A percentile compares a stretch with the other conserved stretches of the same genome.
Evolutionary conservation across 192 early-diverging fungal genomes (phyloP).

Genomic region (Paraglomus occultum): DNA sequence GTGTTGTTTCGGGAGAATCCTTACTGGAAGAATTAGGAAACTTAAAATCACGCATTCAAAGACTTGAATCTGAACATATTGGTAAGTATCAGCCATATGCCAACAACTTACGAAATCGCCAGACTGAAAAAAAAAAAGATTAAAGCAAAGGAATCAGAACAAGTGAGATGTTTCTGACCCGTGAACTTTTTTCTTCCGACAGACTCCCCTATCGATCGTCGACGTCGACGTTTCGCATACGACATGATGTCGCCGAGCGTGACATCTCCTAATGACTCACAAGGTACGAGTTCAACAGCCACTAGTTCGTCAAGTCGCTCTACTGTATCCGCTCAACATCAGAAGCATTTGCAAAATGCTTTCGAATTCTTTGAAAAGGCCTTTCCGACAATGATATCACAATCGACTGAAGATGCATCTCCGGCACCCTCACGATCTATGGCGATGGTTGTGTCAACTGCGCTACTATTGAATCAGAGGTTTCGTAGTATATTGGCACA

Average conservation of each 20-base stretch:
- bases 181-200: too few relatives aligned
- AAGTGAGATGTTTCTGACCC: background rate
- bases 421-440: constrained; percentile 31
- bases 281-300: constrained; percentile 9
- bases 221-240: too few relatives aligned
- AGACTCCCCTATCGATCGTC: too few relatives aligned
- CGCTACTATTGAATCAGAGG: constrained; percentile 25
- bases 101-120: background rate
- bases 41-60: constrained; percentile 18
- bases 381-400: constrained; percentile 3
- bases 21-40: constrained; percentile 17
- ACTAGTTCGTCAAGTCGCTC: background rate
- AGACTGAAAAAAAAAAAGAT: background rate
- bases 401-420: constrained; percentile 5
- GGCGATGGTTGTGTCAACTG: constrained; percentile 33
- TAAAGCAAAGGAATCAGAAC: background rate
- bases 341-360: constrained; percentile 34
- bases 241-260: background rate
- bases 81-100: constrained; percentile 3
- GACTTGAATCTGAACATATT: constrained; percentile 10
- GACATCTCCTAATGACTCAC: constrained; percentile 22
- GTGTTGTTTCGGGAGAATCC: constrained; percentile 22
- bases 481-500: constrained; percentile 10
- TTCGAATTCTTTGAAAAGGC: constrained; percentile 32
- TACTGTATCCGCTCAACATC: constrained; percentile 2